Base-by-base conservation (phyloP, 2,329 filamentous ascomycete species). In the Aspergillus sp. region DNA sequence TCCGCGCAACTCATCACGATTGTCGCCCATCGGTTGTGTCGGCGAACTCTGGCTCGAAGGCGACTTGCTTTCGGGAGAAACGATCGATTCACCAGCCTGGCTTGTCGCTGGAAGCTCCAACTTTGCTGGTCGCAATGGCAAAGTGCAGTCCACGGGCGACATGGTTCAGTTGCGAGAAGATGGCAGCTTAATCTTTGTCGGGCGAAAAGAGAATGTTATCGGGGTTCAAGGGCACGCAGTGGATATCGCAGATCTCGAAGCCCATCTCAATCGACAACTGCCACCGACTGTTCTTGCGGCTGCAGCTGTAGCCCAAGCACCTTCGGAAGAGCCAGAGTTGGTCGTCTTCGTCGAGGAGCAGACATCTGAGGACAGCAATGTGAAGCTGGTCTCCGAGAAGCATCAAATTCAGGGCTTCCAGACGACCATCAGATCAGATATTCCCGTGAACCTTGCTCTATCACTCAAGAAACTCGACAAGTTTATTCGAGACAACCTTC, bases 391-490 rank as follows among this genome's bases (percentile, higher is more conserved):
- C 56, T 34, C 68, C 1, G 57, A 60, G 22, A 62, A 69, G 3
- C 67, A 74, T 28, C 64, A 72, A 7, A 64, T 76, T 7, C 50
- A 66, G 25, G 59, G 49, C 43, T 65, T 67, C 25, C 38, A 61
- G 28, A 54, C 59, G 2, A 65, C 51, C 1, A 59, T 74, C 28
- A 64, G 66, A 54, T 56, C 69, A 4, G 69, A 43, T 3, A 67
- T 79, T 5, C 64, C 79, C 0, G 62, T 67, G 15, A 69, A 61
- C 17, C 71, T 82, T 31, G 72, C 71, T 19, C 54, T 68, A 5
- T 71, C 72, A 9, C 64, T 82, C 6, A 80, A 78, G 62, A 77
- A 74, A 34, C 71, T 83, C 4, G 74, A 82, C 68, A 81, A 79
- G 55, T 78, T 76, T 38, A 73, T 79, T 38, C 72, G 71, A 28